Percentiles rank a stretch among this genome's conserved stretches.
Evolutionary conservation across 768 basidiomycete genomes (phyloP).

Genomic region (Filobasidium floriforme): DNA sequence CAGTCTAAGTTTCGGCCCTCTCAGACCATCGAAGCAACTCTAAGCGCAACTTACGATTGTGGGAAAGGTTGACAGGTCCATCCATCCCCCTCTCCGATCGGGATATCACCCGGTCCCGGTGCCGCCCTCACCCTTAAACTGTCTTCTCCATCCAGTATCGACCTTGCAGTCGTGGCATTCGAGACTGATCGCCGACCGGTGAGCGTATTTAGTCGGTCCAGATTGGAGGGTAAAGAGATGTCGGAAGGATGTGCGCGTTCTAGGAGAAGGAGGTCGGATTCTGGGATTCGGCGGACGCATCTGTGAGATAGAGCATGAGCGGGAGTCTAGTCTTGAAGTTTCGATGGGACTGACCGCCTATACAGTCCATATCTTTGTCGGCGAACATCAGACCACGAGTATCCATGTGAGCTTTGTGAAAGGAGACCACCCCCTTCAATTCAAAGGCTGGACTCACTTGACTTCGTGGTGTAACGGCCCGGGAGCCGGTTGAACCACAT

Average conservation of each 20-base stretch:
- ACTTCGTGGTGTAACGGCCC: slow-evolving; percentile 41
- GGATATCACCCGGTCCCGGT: slow-evolving; percentile 11
- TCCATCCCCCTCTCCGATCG: slow-evolving; percentile 24
- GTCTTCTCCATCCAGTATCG: neutral
- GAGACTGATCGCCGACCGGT: neutral
- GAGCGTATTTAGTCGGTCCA: slow-evolving; percentile 1
- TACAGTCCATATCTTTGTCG: slow-evolving; percentile 40
- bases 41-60: slow-evolving; percentile 26
- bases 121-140: neutral
- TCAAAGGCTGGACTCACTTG: slow-evolving; percentile 27
- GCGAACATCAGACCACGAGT: neutral
- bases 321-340: too few relatives aligned
- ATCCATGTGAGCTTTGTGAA: neutral
- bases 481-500: slow-evolving; percentile 29
- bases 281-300: neutral
- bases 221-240: neutral
- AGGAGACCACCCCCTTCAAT: neutral
- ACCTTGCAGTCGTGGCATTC: neutral
- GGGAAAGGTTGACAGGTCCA: slow-evolving; percentile 42
- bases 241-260: slow-evolving; percentile 10
- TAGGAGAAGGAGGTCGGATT: neutral
- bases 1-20: neutral
- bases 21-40: neutral
- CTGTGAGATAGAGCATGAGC: neutral
- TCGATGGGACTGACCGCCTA: slow-evolving; percentile 29